Evolutionary conservation across 176 grass and related monocot species (phyloP).

Genomic region (Saccharum officinarum): DNA sequence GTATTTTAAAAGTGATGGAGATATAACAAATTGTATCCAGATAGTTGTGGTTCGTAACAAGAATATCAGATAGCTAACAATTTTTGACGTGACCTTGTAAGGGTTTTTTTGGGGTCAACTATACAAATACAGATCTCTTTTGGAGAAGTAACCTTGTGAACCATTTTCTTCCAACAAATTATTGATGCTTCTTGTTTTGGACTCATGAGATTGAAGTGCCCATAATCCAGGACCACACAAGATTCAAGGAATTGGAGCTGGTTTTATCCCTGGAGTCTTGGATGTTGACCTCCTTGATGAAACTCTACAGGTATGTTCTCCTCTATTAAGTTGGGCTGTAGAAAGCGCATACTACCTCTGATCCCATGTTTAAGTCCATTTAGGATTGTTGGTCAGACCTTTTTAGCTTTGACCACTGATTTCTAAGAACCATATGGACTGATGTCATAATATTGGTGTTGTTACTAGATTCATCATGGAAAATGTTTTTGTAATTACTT

Average conservation of each 20-base stretch:
- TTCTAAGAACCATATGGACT: neutral
- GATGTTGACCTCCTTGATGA: conserved; percentile 74
- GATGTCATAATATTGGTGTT: neutral
- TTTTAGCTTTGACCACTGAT: neutral
- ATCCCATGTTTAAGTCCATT: neutral
- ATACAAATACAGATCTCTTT: conserved; percentile 5
- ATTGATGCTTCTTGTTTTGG: conserved; percentile 14
- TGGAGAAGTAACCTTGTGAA: conserved; percentile 25
- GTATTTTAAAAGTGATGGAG: neutral
- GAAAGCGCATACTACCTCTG: neutral
- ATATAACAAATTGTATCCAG: neutral
- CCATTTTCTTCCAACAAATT: conserved; percentile 18
- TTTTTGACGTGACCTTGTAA: neutral
- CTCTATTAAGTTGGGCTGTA: neutral
- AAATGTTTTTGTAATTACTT: neutral
- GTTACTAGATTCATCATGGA: neutral
- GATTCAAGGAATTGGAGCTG: conserved; percentile 93
- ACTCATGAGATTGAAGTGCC: conserved; percentile 11
- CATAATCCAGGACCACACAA: conserved; percentile 76
- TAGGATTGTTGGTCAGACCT: neutral
- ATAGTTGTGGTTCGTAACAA: neutral
- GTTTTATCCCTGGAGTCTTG: conserved; percentile 85
- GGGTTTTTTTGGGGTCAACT: neutral
- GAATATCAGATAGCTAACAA: neutral
- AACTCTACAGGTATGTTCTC: conserved; percentile 52